Evolutionary conservation across 176 grass and related monocot species (phyloP).

Genomic region (Oryza glumipatula): DNA sequence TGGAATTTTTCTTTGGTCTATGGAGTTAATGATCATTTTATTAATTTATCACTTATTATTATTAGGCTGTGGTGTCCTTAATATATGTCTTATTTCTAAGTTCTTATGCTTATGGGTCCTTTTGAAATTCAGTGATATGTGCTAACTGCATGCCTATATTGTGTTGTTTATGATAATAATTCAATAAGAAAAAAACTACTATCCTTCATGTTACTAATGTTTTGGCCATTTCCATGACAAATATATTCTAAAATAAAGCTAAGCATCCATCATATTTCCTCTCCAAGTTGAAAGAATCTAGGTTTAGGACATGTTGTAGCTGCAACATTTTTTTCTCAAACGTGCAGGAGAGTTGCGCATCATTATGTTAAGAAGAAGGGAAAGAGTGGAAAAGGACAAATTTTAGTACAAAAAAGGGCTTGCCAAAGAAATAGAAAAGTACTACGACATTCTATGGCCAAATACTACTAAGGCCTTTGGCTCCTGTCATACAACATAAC

Average conservation of each 20-base stretch:
- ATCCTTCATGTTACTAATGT: background rate
- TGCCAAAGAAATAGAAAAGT: no score
- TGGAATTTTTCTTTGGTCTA: background rate
- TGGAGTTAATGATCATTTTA: background rate
- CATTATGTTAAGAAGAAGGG: no score
- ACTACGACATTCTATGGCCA: no score
- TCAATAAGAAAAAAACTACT: background rate
- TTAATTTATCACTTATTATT: background rate
- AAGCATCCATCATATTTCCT: conserved; percentile 5
- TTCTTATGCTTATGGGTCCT: background rate
- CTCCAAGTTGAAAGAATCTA: background rate
- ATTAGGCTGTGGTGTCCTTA: background rate
- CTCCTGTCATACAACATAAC: no score
- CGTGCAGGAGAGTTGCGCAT: no score
- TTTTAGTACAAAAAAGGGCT: no score
- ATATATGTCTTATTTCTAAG: background rate
- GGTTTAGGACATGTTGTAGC: background rate
- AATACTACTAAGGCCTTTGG: no score
- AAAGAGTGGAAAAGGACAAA: no score
- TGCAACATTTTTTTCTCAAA: background rate
- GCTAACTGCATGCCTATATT: background rate
- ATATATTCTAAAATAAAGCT: background rate
- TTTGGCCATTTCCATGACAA: background rate
- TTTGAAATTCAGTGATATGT: background rate
- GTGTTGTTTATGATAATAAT: background rate